Conservation (phyloP, 257 asterid genomes). For the Solanum bukasovii region DNA sequence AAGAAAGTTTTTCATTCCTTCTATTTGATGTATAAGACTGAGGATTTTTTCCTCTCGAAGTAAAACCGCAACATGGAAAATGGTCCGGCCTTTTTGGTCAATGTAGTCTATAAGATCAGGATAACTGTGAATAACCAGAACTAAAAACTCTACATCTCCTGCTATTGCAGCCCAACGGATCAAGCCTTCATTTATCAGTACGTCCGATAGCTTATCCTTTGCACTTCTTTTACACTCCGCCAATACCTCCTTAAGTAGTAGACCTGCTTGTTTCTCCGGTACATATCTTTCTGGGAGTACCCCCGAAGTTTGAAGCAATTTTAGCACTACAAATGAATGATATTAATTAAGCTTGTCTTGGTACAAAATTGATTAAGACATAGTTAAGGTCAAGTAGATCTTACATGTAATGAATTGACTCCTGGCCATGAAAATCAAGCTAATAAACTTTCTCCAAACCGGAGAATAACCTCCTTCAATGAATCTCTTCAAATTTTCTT, state of each 20-base stretch:
- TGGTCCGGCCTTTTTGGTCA: not conserved
- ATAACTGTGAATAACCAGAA: not conserved
- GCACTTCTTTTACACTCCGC: not conserved
- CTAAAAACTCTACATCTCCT: conserved; percentile 19
- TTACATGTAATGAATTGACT: not conserved
- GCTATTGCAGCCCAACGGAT: conserved; percentile 6
- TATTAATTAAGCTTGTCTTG: not conserved
- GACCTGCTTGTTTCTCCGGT: not conserved
- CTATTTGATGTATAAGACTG: not conserved
- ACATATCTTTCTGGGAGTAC: not conserved
- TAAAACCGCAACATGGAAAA: not conserved
- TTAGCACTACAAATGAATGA: not conserved
- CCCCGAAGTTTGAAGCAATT: not conserved
- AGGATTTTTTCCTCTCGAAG: not conserved
- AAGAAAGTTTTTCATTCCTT: not conserved
- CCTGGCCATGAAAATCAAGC: not conserved
- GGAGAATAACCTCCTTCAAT: not conserved
- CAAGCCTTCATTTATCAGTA: not conserved
- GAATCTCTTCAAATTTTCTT: not conserved
- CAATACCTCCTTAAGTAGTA: not conserved
- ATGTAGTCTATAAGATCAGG: not conserved
- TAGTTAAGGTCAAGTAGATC: not conserved
- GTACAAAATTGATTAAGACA: not conserved
- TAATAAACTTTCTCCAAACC: not conserved
- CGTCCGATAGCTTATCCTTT: not conserved